These are phyloP conservation scores for Auxenochlorella pyrenoidosa DNA, from an alignment of 139 green algal species.

Conservation along the genomic window DNA sequence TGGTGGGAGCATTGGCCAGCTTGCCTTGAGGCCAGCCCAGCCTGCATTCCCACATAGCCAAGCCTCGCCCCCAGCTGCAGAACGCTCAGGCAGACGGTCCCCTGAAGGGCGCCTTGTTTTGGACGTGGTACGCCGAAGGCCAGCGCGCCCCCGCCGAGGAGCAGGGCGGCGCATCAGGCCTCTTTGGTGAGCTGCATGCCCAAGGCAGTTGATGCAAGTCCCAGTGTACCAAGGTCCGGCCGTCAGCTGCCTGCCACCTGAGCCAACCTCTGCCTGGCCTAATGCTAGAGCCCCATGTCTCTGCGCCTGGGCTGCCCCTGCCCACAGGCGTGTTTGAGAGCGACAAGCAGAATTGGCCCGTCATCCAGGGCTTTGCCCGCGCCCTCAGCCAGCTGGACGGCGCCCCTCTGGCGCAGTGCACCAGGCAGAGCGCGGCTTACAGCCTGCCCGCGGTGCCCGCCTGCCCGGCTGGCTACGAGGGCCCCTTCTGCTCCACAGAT, in stretches of 20 bases:
- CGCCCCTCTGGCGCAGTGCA: not conserved
- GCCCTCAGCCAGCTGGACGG: conserved; percentile 40
- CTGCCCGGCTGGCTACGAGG: conserved; percentile 34
- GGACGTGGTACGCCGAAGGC: conserved; percentile 64
- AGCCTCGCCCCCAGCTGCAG: conserved; percentile 16
- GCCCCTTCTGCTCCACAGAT: conserved; percentile 48
- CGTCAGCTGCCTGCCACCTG: not conserved
- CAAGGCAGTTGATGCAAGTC: not conserved
- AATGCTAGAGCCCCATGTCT: not conserved
- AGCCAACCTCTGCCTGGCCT: not conserved
- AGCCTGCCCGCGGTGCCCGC: not conserved
- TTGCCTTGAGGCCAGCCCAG: not conserved
- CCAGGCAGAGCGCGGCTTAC: not conserved
- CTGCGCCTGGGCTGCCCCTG: not conserved
- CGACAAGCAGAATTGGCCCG: not conserved
- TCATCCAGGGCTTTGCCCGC: not conserved
- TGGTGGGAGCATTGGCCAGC: not conserved
- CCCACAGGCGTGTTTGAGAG: conserved; percentile 29
- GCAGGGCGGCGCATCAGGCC: conserved; percentile 25
- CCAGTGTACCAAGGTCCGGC: too few relatives aligned
- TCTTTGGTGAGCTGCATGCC: conserved; percentile 34
- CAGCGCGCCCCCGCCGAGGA: conserved; percentile 59
- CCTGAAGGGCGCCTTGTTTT: conserved; percentile 64
- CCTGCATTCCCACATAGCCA: not conserved
- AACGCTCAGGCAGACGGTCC: conserved; percentile 37